These are phyloP conservation scores for Pythium brassicae DNA, from an alignment of 352 stramenopile genomes.

Conservation along the genomic window DNA sequence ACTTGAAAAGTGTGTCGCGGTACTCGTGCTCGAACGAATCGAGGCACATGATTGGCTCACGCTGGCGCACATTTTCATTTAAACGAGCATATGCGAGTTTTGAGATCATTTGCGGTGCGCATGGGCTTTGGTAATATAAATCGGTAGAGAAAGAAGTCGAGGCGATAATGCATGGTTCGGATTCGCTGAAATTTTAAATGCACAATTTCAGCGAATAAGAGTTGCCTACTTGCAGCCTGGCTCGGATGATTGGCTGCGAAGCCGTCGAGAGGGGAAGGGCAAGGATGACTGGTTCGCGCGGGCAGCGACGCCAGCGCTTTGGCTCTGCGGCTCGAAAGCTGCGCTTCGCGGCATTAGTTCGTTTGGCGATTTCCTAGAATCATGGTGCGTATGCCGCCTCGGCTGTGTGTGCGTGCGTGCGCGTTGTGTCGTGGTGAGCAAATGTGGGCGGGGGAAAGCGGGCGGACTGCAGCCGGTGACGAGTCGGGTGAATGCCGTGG, in stretches of 20 bases:
- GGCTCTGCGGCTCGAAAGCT: conserved; percentile 17
- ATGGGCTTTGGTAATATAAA: no score
- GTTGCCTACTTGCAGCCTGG: background rate
- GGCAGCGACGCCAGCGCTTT: conserved; percentile 15
- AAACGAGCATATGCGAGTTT: background rate
- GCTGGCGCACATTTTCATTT: background rate
- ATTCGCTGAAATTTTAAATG: conserved; percentile 5
- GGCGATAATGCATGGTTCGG: background rate
- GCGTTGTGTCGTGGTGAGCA: background rate
- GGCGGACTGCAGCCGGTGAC: no score
- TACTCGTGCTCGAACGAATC: background rate
- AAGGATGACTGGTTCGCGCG: conserved; percentile 78
- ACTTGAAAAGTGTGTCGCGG: background rate
- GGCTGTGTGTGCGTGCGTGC: background rate
- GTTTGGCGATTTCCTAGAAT: conserved; percentile 84
- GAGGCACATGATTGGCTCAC: no score
- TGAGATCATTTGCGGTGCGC: no score
- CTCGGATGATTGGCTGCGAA: conserved; percentile 35
- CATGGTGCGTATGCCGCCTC: conserved; percentile 67
- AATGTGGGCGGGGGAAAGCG: no score
- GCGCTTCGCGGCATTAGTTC: conserved; percentile 48
- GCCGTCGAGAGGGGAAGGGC: conserved; percentile 19
- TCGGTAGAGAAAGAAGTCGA: background rate
- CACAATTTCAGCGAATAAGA: conserved; percentile 34
- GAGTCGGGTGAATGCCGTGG: no score